phyloP scores from a whole-genome alignment of 208 protist genomes.

The Naegleria lovaniensis region DNA sequence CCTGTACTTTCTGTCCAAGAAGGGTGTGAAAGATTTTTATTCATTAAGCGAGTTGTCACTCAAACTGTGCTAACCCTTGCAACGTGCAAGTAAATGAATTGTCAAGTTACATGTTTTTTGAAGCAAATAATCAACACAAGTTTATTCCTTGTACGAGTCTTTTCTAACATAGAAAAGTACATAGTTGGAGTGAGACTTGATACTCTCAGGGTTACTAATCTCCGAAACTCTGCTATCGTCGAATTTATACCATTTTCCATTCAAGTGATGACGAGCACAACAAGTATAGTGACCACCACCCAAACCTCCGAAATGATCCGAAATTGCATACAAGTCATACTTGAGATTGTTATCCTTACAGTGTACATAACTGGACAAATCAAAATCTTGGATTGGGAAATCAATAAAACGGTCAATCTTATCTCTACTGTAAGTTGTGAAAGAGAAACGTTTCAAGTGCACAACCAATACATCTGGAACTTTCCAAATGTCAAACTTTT shows the following conservation, averaged over 20 bases:
- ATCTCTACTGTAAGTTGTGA: conserved; percentile 39
- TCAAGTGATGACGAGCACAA: conserved; percentile 45
- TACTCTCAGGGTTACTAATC: not conserved
- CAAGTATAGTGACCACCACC: conserved; percentile 82
- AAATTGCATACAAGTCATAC: conserved; percentile 68
- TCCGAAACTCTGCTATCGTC: conserved; percentile 65
- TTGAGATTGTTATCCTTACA: conserved; percentile 40
- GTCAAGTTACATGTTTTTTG: no score
- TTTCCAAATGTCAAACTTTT: conserved; percentile 58
- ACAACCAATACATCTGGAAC: conserved; percentile 54
- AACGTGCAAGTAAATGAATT: no score
- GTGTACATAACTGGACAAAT: conserved; percentile 38
- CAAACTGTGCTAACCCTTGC: no score
- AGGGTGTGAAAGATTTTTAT: not conserved
- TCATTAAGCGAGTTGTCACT: not conserved
- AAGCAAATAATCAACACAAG: no score
- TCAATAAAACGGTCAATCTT: conserved; percentile 57
- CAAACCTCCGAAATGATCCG: conserved; percentile 78
- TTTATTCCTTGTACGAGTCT: no score
- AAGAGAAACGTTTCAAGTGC: conserved; percentile 60
- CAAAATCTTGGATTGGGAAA: conserved; percentile 48
- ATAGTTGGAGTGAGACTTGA: not conserved
- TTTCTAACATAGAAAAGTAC: not conserved
- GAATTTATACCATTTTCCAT: conserved; percentile 68
- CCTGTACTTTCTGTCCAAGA: not conserved